A percentile compares a stretch with the other conserved stretches of the same genome.
Evolutionary conservation across 2,329 filamentous ascomycete genomes (phyloP).

Genomic region (Rasamsonia emersonii): DNA sequence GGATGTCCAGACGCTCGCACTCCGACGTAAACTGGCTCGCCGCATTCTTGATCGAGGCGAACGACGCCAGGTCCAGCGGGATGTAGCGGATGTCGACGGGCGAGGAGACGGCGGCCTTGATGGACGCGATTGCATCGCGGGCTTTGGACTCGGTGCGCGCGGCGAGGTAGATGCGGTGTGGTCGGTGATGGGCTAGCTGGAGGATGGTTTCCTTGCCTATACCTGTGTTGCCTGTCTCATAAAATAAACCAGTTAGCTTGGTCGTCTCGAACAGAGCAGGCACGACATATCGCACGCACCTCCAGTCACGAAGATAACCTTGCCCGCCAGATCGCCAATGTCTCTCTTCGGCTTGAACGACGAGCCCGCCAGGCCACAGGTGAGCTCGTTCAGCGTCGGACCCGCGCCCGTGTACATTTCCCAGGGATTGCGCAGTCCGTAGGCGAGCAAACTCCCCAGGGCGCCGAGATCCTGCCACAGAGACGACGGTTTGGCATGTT

Average conservation of each 20-base stretch:
- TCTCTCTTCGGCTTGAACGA: conserved; percentile 37
- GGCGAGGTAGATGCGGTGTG: conserved; percentile 47
- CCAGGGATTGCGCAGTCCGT: conserved; percentile 20
- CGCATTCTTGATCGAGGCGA: conserved; percentile 40
- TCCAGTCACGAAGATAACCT: conserved; percentile 45
- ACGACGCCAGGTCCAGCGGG: conserved; percentile 43
- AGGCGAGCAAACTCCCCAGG: conserved; percentile 11
- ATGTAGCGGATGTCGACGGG: conserved; percentile 37
- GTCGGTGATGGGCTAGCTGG: conserved; percentile 43
- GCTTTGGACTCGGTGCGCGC: conserved; percentile 39
- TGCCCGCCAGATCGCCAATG: conserved; percentile 39
- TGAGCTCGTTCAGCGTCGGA: conserved; percentile 27
- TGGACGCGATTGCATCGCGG: conserved; percentile 36
- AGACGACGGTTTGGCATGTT: conserved; percentile 2
- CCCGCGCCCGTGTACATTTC: conserved; percentile 23
- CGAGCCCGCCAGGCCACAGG: conserved; percentile 22
- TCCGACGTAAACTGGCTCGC: conserved; percentile 33
- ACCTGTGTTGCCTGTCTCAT: conserved; percentile 34
- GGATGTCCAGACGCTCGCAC: conserved; percentile 35
- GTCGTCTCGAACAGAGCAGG: neutral
- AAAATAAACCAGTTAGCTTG: too few relatives aligned
- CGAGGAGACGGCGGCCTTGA: conserved; percentile 19
- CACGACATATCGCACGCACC: too few relatives aligned
- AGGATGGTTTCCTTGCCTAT: conserved; percentile 40
- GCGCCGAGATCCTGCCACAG: conserved; percentile 5